These are phyloP conservation scores for Kwoniella sp. DNA, from an alignment of 768 basidiomycete species.

Conservation along the genomic window DNA sequence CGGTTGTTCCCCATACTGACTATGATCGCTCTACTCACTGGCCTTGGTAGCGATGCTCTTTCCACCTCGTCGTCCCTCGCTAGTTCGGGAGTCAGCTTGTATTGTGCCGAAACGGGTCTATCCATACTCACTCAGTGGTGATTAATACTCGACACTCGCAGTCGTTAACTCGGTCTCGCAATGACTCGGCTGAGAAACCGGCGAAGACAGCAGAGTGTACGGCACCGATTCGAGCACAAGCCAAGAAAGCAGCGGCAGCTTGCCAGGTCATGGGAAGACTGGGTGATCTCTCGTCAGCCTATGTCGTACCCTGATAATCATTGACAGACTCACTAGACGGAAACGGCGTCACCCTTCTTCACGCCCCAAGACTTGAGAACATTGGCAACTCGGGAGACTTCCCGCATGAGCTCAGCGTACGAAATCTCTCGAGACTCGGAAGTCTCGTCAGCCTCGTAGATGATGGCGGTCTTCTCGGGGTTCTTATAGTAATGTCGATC, in stretches of 20 bases:
- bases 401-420: conserved; percentile 82
- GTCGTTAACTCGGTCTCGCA: conserved; percentile 88
- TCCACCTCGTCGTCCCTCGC: conserved; percentile 87
- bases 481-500: conserved; percentile 92
- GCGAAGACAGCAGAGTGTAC: conserved; percentile 97
- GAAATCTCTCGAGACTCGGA: conserved; percentile 73
- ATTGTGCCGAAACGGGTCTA: background rate
- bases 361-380: conserved; percentile 85
- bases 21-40: too few species aligned
- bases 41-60: conserved; percentile 75
- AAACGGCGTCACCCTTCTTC: conserved; percentile 78
- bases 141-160: conserved; percentile 88
- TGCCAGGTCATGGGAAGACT: conserved; percentile 63
- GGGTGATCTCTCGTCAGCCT: background rate
- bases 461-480: conserved; percentile 87
- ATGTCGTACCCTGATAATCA: background rate
- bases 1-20: too few species aligned
- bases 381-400: conserved; percentile 86
- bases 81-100: conserved; percentile 14
- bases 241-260: conserved; percentile 92
- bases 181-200: conserved; percentile 90
- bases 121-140: conserved; percentile 68
- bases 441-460: conserved; percentile 97
- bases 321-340: conserved; percentile 39
- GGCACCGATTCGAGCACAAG: conserved; percentile 94